Evolutionary conservation across 805 yeast genomes (phyloP), one percentile per base, ranked within the genome.

Genomic region (Ascoidea tarda): DNA sequence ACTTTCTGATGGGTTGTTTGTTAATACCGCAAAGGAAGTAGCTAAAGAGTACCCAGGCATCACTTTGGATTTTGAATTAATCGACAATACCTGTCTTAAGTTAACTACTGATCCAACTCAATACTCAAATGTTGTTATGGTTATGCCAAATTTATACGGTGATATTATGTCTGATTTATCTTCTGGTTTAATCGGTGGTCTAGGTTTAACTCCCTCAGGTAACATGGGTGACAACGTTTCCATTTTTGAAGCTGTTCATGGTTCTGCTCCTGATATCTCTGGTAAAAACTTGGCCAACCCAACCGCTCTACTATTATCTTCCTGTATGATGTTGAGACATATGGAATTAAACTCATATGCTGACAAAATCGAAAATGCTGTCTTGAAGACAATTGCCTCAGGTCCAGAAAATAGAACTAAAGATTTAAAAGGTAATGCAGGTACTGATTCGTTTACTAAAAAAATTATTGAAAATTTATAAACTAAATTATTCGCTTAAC

Each of bases 211-310:
- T 57, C 99, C 99, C 60, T 88, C 96, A 56, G 99, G 96, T 70
- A 93, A 93, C 82, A 93, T 93, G 90, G 99, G 99, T 77, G 87
- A 88, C 78, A 84, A 87, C 69, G 96, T 91, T 58, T 88, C 97
- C 53, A 91, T 93, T 69, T 93, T 93, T 70, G 99, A 93, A 81
- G 99, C 99, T 59, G 99, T 93, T 66, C 99, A 93, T 72, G 99
- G 99, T 70, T 90, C 98, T 54, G 99, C 99, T 58, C 99, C 99
- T 63, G 99, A 93, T 71, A 93, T 93, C 66, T 98, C 98, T 58
- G 99, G 99, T 67, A 88, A 93, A 79, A 95, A 96, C 68, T 81
- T 87, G 69, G 99, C 99, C 59, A 93, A 93, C 82, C 99, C 99
- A 75, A 93, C 99, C 57, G 99, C 99, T 54, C 74, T 93, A 67